Conservation (phyloP, 2,329 filamentous ascomycete genomes). For the Ophiognomonia clavigignenti-juglandacearum region DNA sequence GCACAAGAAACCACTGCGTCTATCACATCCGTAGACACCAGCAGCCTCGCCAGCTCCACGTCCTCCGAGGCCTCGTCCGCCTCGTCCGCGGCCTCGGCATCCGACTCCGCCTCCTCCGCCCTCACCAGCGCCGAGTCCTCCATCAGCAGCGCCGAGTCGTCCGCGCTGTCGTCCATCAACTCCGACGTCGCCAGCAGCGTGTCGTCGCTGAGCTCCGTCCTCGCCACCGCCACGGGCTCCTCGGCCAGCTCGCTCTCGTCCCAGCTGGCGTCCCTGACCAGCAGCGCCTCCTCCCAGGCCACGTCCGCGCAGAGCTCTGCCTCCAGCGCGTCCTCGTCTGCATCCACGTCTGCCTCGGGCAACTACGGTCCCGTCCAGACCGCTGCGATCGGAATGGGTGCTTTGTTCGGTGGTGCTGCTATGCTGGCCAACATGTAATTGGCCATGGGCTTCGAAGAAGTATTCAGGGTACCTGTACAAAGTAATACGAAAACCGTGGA, state of each 20-base stretch:
- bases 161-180: constrained; percentile 22
- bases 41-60: not conserved
- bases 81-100: not conserved
- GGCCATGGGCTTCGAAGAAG: too few relatives aligned
- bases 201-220: constrained; percentile 23
- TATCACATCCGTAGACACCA: not conserved
- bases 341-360: constrained; percentile 16
- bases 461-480: too few relatives aligned
- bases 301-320: constrained; percentile 13
- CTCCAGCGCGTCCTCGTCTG: constrained; percentile 16
- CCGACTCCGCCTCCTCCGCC: constrained; percentile 8
- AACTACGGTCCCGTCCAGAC: constrained; percentile 31
- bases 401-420: constrained; percentile 42
- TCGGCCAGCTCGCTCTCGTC: constrained; percentile 10
- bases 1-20: not conserved
- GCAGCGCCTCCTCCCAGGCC: constrained; percentile 11
- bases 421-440: constrained; percentile 39
- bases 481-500: too few relatives aligned
- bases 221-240: constrained; percentile 24
- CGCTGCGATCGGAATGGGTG: constrained; percentile 39
- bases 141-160: constrained; percentile 2
- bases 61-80: not conserved
- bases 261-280: constrained; percentile 8
- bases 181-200: constrained; percentile 10
- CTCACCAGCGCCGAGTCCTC: constrained; percentile 17